Base-by-base conservation (phyloP, 768 basidiomycete genomes). In the Filobasidium floriforme region DNA sequence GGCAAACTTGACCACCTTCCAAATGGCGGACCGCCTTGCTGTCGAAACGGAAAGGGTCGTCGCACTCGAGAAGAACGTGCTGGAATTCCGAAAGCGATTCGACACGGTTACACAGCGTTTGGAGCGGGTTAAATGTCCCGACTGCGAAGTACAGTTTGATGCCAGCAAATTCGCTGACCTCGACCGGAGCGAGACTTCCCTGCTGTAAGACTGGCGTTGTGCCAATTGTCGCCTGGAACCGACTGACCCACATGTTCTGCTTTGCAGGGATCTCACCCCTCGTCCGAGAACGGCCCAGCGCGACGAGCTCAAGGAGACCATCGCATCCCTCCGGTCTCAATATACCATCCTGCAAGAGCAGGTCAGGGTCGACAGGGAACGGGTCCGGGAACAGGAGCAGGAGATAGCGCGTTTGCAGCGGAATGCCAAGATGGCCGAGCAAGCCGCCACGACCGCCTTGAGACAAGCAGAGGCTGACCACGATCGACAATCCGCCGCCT, bases 11-110 rank as follows among this genome's bases (percentile, higher is more conserved):
- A 69, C 72, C 12, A 72, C 69, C 15, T 54, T 73, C n/a, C 61
- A 65, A 7, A 65, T 77, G 11, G 75, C 76, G 10, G 75, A 76
- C 28, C 69, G 72, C 60, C 69, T 77, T 18, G 73, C 75, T 24
- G 66, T 59, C 1, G 76, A 74, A 12, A 63, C 68, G 54, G 72
- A 74, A 18, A 64, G 70, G 12, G 74, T 73, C 14, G 60, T 64
- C 9, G 62, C 75, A 41, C 69, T 77, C 9, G 76, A 77, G 67
- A 71, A 70, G 44, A 71, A 75, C 61, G 63, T 74, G 7, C 22
- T 44, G 7, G 55, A 46, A 19, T 14, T 32, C 14, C 15, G 22
- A 11, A 32, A 32, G 18, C 29, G 41, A 10, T n/a, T 52, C n/a
- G 51, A 24, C 10, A 63, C 18, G 22, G 29, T 41, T 5, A 52